Percentiles rank a stretch among this genome's conserved stretches.
These are phyloP conservation scores for Nicotiana tabacum DNA, from an alignment of 257 asterid genomes.

Conservation along the genomic window DNA sequence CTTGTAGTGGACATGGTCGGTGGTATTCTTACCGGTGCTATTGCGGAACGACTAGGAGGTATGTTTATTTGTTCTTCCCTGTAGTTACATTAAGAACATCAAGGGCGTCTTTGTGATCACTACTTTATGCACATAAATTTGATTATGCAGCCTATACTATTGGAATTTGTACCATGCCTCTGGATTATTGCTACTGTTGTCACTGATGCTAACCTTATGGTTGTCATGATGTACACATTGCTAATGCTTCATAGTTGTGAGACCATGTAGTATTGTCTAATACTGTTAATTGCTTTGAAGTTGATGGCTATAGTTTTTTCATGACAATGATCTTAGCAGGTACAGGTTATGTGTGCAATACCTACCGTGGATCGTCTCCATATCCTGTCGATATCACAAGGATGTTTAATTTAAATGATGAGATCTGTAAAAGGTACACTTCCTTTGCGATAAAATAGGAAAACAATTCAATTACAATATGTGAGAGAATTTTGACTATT, in stretches of 20 bases:
- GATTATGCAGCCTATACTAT: neutral
- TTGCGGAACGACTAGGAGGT: constrained; percentile 98
- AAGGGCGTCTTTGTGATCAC: neutral
- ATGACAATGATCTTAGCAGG: constrained; percentile 36
- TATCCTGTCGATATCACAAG: constrained; percentile 58
- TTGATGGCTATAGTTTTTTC: neutral
- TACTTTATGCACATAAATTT: neutral
- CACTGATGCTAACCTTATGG: neutral
- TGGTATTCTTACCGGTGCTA: constrained; percentile 79
- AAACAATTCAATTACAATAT: constrained; percentile 7
- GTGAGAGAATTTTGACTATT: neutral
- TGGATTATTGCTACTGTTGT: neutral
- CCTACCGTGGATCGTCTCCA: constrained; percentile 52
- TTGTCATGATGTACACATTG: neutral
- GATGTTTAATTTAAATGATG: constrained; percentile 82
- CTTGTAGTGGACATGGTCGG: constrained; percentile 85
- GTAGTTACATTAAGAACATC: neutral
- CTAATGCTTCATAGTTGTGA: neutral
- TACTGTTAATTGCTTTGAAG: neutral
- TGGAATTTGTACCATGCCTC: neutral
- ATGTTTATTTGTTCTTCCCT: constrained; percentile 6
- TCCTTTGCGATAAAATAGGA: neutral
- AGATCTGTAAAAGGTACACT: constrained; percentile 67
- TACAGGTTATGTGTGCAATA: constrained; percentile 83
- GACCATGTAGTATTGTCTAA: neutral